Percentiles rank a stretch among this genome's conserved stretches.
phyloP scores from a whole-genome alignment of 257 asterid species.

The Cordia subcordata region DNA sequence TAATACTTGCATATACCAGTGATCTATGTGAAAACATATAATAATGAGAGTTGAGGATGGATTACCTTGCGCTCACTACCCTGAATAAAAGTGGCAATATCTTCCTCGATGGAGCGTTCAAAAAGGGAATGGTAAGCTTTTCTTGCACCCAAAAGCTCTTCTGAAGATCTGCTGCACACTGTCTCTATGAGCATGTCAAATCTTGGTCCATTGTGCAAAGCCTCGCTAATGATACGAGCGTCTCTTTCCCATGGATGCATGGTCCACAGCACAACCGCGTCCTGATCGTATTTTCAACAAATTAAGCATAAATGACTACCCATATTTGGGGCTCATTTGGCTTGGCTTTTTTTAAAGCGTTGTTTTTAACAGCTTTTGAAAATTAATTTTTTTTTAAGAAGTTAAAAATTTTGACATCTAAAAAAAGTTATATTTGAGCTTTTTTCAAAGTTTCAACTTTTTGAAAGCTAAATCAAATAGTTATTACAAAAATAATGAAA shows the following conservation, averaged over 20 bases:
- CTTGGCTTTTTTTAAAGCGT: too few relatives aligned
- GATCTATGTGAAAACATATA: too few relatives aligned
- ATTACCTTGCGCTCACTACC: slow-evolving; percentile 45
- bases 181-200: slow-evolving; percentile 47
- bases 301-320: too few relatives aligned
- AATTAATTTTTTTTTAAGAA: too few relatives aligned
- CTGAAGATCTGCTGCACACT: slow-evolving; percentile 66
- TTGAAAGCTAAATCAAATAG: too few relatives aligned
- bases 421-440: too few relatives aligned
- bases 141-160: slow-evolving; percentile 73
- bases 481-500: too few relatives aligned
- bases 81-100: slow-evolving; percentile 48
- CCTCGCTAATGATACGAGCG: slow-evolving; percentile 57
- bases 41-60: neutral
- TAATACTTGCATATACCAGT: too few relatives aligned
- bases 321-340: too few relatives aligned
- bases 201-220: slow-evolving; percentile 40
- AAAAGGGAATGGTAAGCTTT: slow-evolving; percentile 85
- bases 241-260: slow-evolving; percentile 98
- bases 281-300: slow-evolving; percentile 36
- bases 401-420: too few relatives aligned
- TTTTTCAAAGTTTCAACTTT: too few relatives aligned
- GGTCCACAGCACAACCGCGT: slow-evolving; percentile 70
- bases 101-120: slow-evolving; percentile 74
- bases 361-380: too few relatives aligned